phyloP scores from a whole-genome alignment of 2,329 filamentous ascomycete genomes.

The Talaromyces sp. region DNA sequence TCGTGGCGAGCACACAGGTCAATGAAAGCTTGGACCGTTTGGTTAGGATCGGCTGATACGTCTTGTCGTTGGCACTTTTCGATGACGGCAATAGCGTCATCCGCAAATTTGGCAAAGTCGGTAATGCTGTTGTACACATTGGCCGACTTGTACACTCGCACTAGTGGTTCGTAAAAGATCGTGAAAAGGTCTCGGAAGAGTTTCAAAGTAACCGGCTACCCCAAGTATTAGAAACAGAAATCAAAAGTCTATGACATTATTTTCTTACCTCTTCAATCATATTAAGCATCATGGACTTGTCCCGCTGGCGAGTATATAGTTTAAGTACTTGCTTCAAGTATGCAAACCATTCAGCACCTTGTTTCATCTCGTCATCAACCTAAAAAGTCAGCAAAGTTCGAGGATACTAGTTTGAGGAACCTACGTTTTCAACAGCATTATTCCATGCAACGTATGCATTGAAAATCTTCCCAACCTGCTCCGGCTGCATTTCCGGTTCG shows the following conservation, averaged over 20 bases:
- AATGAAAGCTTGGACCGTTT: constrained; percentile 97
- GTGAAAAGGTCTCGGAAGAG: constrained; percentile 94
- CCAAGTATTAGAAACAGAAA: constrained; percentile 9
- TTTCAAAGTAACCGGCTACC: constrained; percentile 78
- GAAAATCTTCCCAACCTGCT: constrained; percentile 78
- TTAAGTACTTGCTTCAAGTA: constrained; percentile 93
- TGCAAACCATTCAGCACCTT: constrained; percentile 87
- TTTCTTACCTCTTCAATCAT: constrained; percentile 74
- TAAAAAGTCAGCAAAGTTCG: constrained; percentile 14
- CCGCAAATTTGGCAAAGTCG: constrained; percentile 87
- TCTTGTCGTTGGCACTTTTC: constrained; percentile 66
- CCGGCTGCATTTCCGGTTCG: constrained; percentile 61
- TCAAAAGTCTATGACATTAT: background rate
- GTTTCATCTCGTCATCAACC: constrained; percentile 78
- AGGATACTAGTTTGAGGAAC: constrained; percentile 17
- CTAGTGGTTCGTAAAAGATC: constrained; percentile 96
- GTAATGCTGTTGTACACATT: constrained; percentile 98
- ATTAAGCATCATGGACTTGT: constrained; percentile 95
- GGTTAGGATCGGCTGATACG: constrained; percentile 90
- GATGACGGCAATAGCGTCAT: constrained; percentile 82
- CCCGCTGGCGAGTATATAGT: constrained; percentile 80
- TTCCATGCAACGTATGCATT: constrained; percentile 97
- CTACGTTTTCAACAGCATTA: constrained; percentile 78
- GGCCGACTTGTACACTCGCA: constrained; percentile 95
- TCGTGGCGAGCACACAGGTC: constrained; percentile 93